phyloP scores from a whole-genome alignment of 345 rosid genomes.

The Boechera divaricarpa region DNA sequence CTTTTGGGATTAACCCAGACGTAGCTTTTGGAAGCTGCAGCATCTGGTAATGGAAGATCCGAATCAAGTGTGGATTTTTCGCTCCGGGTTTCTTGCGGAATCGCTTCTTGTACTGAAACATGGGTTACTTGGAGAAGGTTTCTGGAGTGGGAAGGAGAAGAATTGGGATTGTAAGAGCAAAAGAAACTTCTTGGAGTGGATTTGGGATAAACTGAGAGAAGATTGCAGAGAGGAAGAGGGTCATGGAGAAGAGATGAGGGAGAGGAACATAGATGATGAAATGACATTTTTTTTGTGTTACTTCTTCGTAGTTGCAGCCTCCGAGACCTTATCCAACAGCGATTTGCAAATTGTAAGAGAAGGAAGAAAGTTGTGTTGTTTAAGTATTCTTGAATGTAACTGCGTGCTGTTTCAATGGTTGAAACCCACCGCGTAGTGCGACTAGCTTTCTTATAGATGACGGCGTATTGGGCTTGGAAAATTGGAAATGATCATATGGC shows the following conservation, averaged over 20 bases:
- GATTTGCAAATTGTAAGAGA: not conserved
- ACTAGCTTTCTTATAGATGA: not conserved
- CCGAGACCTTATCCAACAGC: slow-evolving; percentile 44
- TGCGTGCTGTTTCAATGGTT: not conserved
- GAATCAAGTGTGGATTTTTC: slow-evolving; percentile 39
- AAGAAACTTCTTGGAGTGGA: slow-evolving; percentile 41
- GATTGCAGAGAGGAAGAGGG: slow-evolving; percentile 48
- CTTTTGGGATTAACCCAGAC: slow-evolving; percentile 90
- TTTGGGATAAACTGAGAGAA: slow-evolving; percentile 44
- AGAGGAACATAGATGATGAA: slow-evolving; percentile 51
- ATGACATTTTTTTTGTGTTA: slow-evolving; percentile 52
- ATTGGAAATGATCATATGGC: not conserved
- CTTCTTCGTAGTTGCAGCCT: slow-evolving; percentile 17
- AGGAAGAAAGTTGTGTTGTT: slow-evolving; percentile 5
- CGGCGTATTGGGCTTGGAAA: not conserved
- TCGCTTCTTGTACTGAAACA: slow-evolving; percentile 61
- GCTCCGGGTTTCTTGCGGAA: slow-evolving; percentile 25
- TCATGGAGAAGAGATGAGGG: slow-evolving; percentile 58
- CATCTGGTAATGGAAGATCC: slow-evolving; percentile 32
- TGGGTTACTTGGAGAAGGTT: slow-evolving; percentile 45
- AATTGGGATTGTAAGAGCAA: slow-evolving; percentile 37
- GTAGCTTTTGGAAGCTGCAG: slow-evolving; percentile 49
- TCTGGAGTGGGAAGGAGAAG: slow-evolving; percentile 44
- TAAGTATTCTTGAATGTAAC: not conserved
- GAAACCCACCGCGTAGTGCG: slow-evolving; percentile 28